Base-by-base conservation (phyloP, 1,139 yeast species). In the Williopsis jadinii region DNA sequence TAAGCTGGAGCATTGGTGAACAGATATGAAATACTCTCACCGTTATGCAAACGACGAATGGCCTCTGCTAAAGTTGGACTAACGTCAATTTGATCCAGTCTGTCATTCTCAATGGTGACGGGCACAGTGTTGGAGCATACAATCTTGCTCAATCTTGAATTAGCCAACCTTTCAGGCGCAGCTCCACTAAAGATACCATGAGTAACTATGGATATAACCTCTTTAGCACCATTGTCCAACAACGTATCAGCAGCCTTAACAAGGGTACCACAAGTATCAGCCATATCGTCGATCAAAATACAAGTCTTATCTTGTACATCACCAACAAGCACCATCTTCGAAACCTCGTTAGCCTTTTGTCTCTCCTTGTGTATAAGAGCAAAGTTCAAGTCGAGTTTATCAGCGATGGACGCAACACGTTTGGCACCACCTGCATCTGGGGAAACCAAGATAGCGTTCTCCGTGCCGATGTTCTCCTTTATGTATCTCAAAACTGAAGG, bases 391-490 rank as follows among this genome's bases (percentile, higher is more conserved):
- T 83, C 92, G 51, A 84, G 67, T 55, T 81, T 77, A 54, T 83
- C 94, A 4, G 92, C 92, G 43, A 83, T 67, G 8, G 84, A 78
- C 8, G 92, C 90, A 32, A 83, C 92, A 58, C 94, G 71, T 60
- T 84, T 84, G 26, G 92, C 92, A 44, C 92, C 92, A 56, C 94
- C 94, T 2, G 92, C 94, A 63, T 84, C 92, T 2, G 92, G 92
- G 1, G 90, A 82, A 10, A 83, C 85, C 45, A 84, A 72, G 42
- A 81, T 81, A n/a, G 94, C 94, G 50, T 80, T 75, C 29, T 69
- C 61, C 41, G 63, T 63, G 41, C 66, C 67, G 39, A 71, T 67
- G 41, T 71, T 71, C 41, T 75, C 80, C 50, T 69, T 75, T 50
- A 84, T 81, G 61, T 82, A 84, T 52, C 82, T 68, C 38, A 84